Evolutionary conservation across 2,329 filamentous ascomycete species (phyloP).

Genomic region (Didymella pomorum): DNA sequence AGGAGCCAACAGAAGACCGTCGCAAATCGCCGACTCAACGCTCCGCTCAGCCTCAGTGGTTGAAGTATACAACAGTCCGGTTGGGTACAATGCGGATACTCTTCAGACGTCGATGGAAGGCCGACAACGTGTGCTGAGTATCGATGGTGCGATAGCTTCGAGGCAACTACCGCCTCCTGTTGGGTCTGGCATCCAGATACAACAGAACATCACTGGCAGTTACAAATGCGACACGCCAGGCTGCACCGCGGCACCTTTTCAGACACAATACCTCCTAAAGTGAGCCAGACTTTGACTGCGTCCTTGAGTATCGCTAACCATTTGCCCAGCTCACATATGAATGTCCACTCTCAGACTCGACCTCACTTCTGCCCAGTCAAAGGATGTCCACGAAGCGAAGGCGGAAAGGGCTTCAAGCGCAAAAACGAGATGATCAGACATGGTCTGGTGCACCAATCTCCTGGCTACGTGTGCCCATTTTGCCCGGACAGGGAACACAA

Average conservation of each 20-base stretch:
- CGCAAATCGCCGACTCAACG: slow-evolving; percentile 48
- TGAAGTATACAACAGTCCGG: slow-evolving; percentile 48
- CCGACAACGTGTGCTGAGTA: slow-evolving; percentile 40
- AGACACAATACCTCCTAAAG: slow-evolving; percentile 80
- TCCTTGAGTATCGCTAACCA: slow-evolving; percentile 5
- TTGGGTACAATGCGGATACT: slow-evolving; percentile 46
- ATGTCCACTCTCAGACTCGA: slow-evolving; percentile 69
- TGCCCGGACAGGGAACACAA: slow-evolving; percentile 93
- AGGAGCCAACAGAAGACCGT: slow-evolving; percentile 40
- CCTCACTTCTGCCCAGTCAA: slow-evolving; percentile 69
- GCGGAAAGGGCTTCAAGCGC: slow-evolving; percentile 72
- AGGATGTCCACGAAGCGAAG: slow-evolving; percentile 65
- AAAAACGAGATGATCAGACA: slow-evolving; percentile 77
- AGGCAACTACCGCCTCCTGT: slow-evolving; percentile 45
- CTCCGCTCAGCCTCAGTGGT: slow-evolving; percentile 44
- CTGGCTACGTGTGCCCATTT: slow-evolving; percentile 95
- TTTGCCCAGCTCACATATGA: slow-evolving; percentile 70
- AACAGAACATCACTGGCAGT: slow-evolving; percentile 38
- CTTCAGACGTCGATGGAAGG: slow-evolving; percentile 41
- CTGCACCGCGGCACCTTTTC: slow-evolving; percentile 76
- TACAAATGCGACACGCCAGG: slow-evolving; percentile 66
- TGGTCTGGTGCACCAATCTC: slow-evolving; percentile 90
- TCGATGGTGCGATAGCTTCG: slow-evolving; percentile 40
- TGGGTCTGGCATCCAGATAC: slow-evolving; percentile 41
- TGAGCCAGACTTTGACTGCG: slow-evolving; percentile 47